Base-by-base conservation (phyloP, 768 basidiomycete genomes). In the Wakefieldia striispora region DNA sequence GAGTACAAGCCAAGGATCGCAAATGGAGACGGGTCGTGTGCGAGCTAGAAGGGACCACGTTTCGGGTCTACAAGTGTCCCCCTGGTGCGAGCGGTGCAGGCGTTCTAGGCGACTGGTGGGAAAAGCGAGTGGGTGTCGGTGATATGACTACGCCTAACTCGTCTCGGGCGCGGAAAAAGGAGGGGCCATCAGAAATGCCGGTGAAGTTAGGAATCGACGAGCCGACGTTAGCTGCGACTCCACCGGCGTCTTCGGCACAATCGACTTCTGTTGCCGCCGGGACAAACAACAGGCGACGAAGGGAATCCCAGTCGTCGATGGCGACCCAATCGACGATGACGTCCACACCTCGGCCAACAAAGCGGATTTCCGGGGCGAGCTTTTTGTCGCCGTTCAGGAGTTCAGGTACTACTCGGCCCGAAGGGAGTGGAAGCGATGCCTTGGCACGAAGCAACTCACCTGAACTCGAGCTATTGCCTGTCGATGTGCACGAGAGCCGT, bases 21-120 rank as follows among this genome's bases (percentile, higher is more conserved):
- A 91, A 92, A 62, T 99, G 97, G 97, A 80, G 89, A 51, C 75
- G 89, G 43, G 83, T 88, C 43, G 76, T 94, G 56, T 90, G 91
- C 63, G 88, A 95, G 59, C 71, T 99, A 23, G 91, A 97, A 61
- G 97, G 97, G 40, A 97, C 97, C n/a, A 74, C 77, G 54, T 83
- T 98, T 64, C 80, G 81, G 57, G 76, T 97, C 49, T 92, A 90
- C 66, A 77, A 77, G 52, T 80, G 72, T 49, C 72, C 73, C 31
- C 64, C 70, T 1, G 67, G 66, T 13, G 61, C 59, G 2, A 70
- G 72, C 21, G 80, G 76, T 12, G 77, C 75, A 4, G 74, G 78
- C n/a, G 73, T 71, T 39, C 64, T 89, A 40, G 82, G 80, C 53
- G 80, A 81, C 52, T 88, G 86, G 87, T 91, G 88, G 88, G 88